Conservation (phyloP, 2,329 filamentous ascomycete genomes). For the Neurospora sp. region DNA sequence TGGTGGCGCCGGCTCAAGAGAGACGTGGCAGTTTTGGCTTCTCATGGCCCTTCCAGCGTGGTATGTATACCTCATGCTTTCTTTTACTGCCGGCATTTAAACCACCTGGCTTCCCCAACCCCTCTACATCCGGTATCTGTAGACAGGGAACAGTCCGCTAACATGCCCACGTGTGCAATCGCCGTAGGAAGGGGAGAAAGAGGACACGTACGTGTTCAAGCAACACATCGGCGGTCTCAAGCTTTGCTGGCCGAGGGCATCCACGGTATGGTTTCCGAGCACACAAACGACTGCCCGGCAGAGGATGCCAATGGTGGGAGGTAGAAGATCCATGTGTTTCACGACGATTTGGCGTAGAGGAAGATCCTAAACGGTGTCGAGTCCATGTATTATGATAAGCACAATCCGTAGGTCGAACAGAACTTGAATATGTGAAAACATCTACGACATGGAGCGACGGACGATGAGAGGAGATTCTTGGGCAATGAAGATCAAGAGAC, state of each 20-base stretch:
- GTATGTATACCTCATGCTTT: neutral
- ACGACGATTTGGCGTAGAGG: neutral
- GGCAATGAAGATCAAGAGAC: neutral
- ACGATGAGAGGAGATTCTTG: neutral
- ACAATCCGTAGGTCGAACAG: neutral
- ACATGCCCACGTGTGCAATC: neutral
- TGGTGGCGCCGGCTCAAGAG: neutral
- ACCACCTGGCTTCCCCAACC: no score
- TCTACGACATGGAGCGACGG: neutral
- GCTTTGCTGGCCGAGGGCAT: neutral
- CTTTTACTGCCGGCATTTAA: no score
- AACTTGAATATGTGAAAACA: neutral
- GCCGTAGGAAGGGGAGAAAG: neutral
- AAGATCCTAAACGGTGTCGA: neutral
- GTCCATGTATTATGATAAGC: neutral
- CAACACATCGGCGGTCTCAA: neutral
- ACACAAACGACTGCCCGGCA: neutral
- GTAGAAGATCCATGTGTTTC: neutral
- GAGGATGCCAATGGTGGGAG: neutral
- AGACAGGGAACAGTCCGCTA: neutral
- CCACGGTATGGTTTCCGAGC: neutral
- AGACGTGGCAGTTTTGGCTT: neutral
- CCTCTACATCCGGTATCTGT: no score
- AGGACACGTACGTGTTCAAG: neutral
- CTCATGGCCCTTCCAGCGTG: neutral